Evolutionary conservation across 106 monocot species (phyloP).

Genomic region (Apostasia ramifera): DNA sequence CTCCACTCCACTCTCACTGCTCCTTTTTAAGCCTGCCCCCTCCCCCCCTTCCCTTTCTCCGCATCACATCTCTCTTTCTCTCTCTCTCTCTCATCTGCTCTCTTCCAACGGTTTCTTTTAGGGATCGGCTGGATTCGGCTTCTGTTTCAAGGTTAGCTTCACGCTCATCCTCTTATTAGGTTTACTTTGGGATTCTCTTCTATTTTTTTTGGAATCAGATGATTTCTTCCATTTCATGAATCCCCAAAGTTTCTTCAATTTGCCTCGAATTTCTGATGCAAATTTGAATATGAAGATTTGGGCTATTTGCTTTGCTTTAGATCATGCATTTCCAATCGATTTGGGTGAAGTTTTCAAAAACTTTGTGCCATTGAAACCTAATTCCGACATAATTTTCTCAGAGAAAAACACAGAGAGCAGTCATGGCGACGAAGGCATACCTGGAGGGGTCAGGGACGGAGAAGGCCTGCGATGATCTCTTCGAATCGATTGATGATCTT

Average conservation of each 20-base stretch:
- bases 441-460: conserved; percentile 7
- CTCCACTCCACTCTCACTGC: conserved; percentile 1
- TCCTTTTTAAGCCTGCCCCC: conserved; percentile 1
- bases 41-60: conserved; percentile 3
- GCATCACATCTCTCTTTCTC: background rate
- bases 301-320: background rate
- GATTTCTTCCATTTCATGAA: background rate
- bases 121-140: conserved; percentile 1
- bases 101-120: conserved; percentile 2
- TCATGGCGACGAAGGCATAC: background rate
- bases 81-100: background rate
- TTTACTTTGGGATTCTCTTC: background rate
- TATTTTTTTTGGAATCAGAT: too few species aligned
- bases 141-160: conserved; percentile 1
- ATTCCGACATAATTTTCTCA: background rate
- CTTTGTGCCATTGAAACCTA: background rate
- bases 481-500: conserved; percentile 52
- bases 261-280: too few species aligned
- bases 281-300: background rate
- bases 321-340: background rate
- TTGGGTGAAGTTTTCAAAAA: background rate
- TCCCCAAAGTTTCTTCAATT: background rate
- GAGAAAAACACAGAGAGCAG: background rate
- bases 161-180: too few species aligned
- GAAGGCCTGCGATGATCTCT: conserved; percentile 22